phyloP scores from a whole-genome alignment of 2,329 filamentous ascomycete genomes.

The Akanthomyces lecanii region DNA sequence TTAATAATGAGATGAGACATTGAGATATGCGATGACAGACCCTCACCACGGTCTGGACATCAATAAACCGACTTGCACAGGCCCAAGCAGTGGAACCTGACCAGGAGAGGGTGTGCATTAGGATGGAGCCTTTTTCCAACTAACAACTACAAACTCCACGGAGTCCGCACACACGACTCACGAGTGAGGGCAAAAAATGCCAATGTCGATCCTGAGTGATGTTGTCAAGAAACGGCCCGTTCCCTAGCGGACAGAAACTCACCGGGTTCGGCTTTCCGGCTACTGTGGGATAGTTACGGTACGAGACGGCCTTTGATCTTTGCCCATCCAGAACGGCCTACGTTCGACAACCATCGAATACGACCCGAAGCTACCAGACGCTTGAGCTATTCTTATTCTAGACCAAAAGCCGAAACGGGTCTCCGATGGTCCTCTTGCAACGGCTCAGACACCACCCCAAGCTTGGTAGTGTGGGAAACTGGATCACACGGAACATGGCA shows the following conservation, averaged over 20 bases:
- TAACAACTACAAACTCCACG: not conserved
- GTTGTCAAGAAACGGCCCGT: not conserved
- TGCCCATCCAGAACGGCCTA: too few relatives aligned
- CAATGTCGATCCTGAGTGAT: not conserved
- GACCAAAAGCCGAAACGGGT: too few relatives aligned
- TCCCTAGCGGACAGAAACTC: not conserved
- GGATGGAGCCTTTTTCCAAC: not conserved
- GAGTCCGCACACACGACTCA: not conserved
- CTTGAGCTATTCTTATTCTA: too few relatives aligned
- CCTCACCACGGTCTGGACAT: not conserved
- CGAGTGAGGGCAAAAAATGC: not conserved
- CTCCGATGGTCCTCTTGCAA: not conserved
- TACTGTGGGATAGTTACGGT: not conserved
- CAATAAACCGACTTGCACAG: not conserved
- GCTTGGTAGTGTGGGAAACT: not conserved
- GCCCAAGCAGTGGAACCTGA: not conserved
- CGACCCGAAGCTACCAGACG: too few relatives aligned
- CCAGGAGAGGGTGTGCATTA: not conserved
- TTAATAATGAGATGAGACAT: not conserved
- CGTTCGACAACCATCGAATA: too few relatives aligned
- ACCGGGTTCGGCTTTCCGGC: not conserved
- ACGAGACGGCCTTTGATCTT: too few relatives aligned
- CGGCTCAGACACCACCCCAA: not conserved
- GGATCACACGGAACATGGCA: not conserved
- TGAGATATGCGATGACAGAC: not conserved